phyloP scores from a whole-genome alignment of 2,329 filamentous ascomycete species.

The Fusarium burgessii region DNA sequence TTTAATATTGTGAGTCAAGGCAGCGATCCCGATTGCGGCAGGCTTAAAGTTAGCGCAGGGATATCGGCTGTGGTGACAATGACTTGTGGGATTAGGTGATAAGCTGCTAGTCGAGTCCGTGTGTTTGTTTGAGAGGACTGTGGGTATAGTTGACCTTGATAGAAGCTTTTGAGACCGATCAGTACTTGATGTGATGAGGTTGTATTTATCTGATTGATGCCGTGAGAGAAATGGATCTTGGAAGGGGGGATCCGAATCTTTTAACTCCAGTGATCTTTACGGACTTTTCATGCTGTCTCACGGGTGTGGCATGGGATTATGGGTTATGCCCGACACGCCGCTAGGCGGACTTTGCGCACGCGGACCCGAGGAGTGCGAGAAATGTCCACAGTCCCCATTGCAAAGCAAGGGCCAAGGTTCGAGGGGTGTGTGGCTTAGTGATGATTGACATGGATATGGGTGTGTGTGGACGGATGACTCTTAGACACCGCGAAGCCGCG shows the following conservation, averaged over 20 bases:
- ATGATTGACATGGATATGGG: slow-evolving; percentile 18
- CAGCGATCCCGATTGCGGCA: slow-evolving; percentile 49
- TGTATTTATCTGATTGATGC: slow-evolving; percentile 33
- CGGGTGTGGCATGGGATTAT: slow-evolving; percentile 41
- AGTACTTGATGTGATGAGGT: slow-evolving; percentile 19
- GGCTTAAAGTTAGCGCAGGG: slow-evolving; percentile 47
- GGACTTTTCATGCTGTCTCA: slow-evolving; percentile 42
- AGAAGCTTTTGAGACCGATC: slow-evolving; percentile 10
- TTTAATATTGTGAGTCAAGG: slow-evolving; percentile 46
- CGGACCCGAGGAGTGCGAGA: slow-evolving; percentile 49
- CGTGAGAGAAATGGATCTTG: slow-evolving; percentile 11
- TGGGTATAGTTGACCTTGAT: slow-evolving; percentile 29
- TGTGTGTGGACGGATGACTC: slow-evolving; percentile 36
- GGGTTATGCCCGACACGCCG: slow-evolving; percentile 46
- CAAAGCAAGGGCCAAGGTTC: slow-evolving; percentile 3
- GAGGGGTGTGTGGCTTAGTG: slow-evolving; percentile 38
- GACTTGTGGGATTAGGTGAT: slow-evolving; percentile 48
- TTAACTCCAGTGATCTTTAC: slow-evolving; percentile 46
- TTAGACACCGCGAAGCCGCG: slow-evolving; percentile 39
- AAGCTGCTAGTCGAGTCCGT: slow-evolving; percentile 37
- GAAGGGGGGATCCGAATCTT: slow-evolving; percentile 44
- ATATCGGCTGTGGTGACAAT: slow-evolving; percentile 47
- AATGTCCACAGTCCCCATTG: slow-evolving; percentile 19
- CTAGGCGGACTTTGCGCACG: slow-evolving; percentile 51
- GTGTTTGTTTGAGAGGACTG: slow-evolving; percentile 7